A percentile compares a stretch with the other conserved stretches of the same genome.
Conservation (phyloP, 441 rosid genomes). For the Populus tomentosa region DNA sequence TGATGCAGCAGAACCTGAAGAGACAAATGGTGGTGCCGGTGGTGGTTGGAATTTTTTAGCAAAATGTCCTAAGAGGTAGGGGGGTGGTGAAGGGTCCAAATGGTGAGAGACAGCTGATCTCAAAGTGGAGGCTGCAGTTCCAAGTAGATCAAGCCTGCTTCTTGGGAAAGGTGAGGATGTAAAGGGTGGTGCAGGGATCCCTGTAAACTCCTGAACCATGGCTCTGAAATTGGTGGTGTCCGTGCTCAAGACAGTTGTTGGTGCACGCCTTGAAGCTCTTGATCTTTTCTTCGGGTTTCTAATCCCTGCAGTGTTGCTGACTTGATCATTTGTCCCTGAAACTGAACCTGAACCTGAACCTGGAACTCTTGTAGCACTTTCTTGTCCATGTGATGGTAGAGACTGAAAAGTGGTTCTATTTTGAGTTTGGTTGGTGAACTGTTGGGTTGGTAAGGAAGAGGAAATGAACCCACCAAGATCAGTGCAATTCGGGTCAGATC, state of each 20-base stretch:
- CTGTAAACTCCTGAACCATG: constrained; percentile 94
- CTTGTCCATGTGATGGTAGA: no score
- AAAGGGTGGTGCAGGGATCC: constrained; percentile 72
- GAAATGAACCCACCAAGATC: constrained; percentile 36
- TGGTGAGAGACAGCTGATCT: constrained; percentile 27
- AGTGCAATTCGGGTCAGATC: constrained; percentile 45
- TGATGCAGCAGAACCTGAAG: constrained; percentile 16
- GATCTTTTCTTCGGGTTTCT: constrained; percentile 27
- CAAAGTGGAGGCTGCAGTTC: constrained; percentile 31
- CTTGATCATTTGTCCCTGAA: no score
- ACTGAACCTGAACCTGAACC: no score
- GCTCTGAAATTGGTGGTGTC: constrained; percentile 82
- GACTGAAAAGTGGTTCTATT: background rate
- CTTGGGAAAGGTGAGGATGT: constrained; percentile 48
- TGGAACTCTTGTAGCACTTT: no score
- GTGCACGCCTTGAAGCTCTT: constrained; percentile 81
- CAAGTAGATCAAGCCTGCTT: constrained; percentile 55
- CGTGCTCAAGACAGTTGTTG: constrained; percentile 77
- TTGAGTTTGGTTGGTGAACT: constrained; percentile 20
- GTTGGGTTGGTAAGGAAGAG: constrained; percentile 32
- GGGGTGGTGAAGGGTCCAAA: constrained; percentile 30
- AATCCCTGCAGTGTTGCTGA: no score
- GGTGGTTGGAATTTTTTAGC: constrained; percentile 49
- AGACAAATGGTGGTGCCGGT: constrained; percentile 13
- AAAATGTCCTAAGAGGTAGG: constrained; percentile 61